Conservation (phyloP, 768 basidiomycete species). For the Pholiota microspora region DNA sequence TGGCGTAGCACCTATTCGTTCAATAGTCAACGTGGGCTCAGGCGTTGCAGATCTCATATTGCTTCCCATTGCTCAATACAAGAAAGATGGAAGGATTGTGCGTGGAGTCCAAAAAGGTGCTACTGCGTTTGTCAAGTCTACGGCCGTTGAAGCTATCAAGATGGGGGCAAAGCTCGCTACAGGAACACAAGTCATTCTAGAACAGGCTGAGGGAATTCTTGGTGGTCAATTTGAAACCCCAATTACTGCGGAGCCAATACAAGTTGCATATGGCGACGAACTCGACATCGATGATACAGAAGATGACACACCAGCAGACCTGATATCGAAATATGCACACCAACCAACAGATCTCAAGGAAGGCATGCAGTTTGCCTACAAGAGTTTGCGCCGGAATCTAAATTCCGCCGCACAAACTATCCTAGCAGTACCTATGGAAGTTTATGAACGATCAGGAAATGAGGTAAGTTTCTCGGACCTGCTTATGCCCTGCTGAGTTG, state of each 20-base stretch:
- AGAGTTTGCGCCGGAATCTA: conserved; percentile 81
- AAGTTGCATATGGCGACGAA: conserved; percentile 39
- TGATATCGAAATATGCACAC: conserved; percentile 87
- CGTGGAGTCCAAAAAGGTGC: conserved; percentile 94
- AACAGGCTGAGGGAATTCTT: conserved; percentile 89
- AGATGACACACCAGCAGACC: conserved; percentile 47
- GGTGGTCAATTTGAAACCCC: conserved; percentile 73
- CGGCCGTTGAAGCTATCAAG: conserved; percentile 93
- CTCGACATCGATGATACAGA: conserved; percentile 31
- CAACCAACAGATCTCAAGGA: conserved; percentile 84
- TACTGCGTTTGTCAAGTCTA: conserved; percentile 89
- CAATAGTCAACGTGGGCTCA: conserved; percentile 95
- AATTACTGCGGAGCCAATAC: conserved; percentile 66
- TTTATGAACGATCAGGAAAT: conserved; percentile 90
- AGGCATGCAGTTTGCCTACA: conserved; percentile 90
- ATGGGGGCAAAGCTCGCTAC: conserved; percentile 92
- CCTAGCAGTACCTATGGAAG: conserved; percentile 98
- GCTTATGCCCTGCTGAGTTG: too few relatives aligned
- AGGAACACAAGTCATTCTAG: conserved; percentile 96
- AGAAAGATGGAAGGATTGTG: conserved; percentile 91
- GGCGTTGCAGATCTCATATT: conserved; percentile 95
- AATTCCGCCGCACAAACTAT: conserved; percentile 97
- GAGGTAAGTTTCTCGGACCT: conserved; percentile 69
- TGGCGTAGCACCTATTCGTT: conserved; percentile 94
- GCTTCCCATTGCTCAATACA: conserved; percentile 95